These are phyloP conservation scores for Gastrodia elata DNA, from an alignment of 106 monocot species.

Conservation along the genomic window DNA sequence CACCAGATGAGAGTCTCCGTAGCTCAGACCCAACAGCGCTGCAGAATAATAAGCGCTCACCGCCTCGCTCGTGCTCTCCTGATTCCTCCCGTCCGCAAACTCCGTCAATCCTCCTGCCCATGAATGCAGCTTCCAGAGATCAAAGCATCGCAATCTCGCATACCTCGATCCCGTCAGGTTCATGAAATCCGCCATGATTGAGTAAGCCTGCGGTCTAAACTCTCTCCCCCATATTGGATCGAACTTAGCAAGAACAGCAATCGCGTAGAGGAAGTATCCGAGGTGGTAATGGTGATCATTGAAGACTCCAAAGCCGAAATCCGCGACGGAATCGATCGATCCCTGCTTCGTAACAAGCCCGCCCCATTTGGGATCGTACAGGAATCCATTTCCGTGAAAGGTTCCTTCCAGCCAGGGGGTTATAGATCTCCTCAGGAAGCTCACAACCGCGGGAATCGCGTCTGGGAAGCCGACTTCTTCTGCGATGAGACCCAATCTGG, in stretches of 20 bases:
- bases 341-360: conserved; percentile 79
- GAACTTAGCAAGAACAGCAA: conserved; percentile 70
- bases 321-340: conserved; percentile 56
- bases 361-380: conserved; percentile 80
- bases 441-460: conserved; percentile 40
- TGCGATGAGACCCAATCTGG: conserved; percentile 64
- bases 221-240: conserved; percentile 76
- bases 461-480: conserved; percentile 61
- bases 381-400: conserved; percentile 71
- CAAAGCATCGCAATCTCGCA: conserved; percentile 60
- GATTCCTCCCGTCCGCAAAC: conserved; percentile 80
- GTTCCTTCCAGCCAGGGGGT: conserved; percentile 86
- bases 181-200: conserved; percentile 77
- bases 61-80: conserved; percentile 95
- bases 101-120: conserved; percentile 93
- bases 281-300: conserved; percentile 93
- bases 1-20: conserved; percentile 60
- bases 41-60: conserved; percentile 91
- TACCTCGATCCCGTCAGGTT: conserved; percentile 43
- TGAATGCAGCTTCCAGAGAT: conserved; percentile 87
- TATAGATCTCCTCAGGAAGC: conserved; percentile 39
- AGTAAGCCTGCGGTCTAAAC: conserved; percentile 60
- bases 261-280: conserved; percentile 81
- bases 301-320: conserved; percentile 83
- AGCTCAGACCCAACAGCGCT: conserved; percentile 69